Percentiles rank a stretch among this genome's conserved stretches.
These are phyloP conservation scores for Mycosarcoma maydis DNA, from an alignment of 1,284 basidiomycete species.

Conservation along the genomic window DNA sequence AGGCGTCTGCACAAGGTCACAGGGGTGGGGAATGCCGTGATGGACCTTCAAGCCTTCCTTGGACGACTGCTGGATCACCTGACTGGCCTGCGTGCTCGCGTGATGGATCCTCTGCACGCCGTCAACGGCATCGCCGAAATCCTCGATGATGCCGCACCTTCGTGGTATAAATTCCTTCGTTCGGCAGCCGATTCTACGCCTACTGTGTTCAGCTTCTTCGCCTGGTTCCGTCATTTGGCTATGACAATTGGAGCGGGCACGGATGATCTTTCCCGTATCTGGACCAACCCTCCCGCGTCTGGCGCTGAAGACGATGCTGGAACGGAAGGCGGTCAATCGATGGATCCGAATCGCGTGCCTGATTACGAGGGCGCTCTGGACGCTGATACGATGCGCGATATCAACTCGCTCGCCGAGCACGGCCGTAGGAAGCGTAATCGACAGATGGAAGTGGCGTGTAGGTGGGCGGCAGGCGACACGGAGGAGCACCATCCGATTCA, in stretches of 20 bases:
- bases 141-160: conserved; percentile 55
- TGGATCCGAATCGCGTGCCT: conserved; percentile 17
- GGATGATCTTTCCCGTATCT: conserved; percentile 51
- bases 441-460: conserved; percentile 61
- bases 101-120: conserved; percentile 58
- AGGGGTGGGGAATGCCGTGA: conserved; percentile 45
- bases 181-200: conserved; percentile 43
- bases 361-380: conserved; percentile 33
- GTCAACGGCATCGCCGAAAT: conserved; percentile 59
- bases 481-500: conserved; percentile 60
- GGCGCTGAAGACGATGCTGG: conserved; percentile 17
- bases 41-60: conserved; percentile 49
- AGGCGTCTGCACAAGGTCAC: conserved; percentile 55
- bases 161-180: conserved; percentile 55
- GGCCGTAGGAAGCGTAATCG: conserved; percentile 55
- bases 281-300: conserved; percentile 49
- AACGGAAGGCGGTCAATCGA: conserved; percentile 28
- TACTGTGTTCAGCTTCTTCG: conserved; percentile 59
- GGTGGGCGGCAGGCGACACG: conserved; percentile 63
- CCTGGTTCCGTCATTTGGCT: conserved; percentile 61
- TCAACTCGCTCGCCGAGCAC: conserved; percentile 49
- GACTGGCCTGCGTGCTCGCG: conserved; percentile 55
- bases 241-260: conserved; percentile 56
- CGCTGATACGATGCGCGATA: conserved; percentile 45
- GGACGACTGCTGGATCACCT: conserved; percentile 56